phyloP scores from a whole-genome alignment of 805 yeast species.

The Candida ficus region DNA sequence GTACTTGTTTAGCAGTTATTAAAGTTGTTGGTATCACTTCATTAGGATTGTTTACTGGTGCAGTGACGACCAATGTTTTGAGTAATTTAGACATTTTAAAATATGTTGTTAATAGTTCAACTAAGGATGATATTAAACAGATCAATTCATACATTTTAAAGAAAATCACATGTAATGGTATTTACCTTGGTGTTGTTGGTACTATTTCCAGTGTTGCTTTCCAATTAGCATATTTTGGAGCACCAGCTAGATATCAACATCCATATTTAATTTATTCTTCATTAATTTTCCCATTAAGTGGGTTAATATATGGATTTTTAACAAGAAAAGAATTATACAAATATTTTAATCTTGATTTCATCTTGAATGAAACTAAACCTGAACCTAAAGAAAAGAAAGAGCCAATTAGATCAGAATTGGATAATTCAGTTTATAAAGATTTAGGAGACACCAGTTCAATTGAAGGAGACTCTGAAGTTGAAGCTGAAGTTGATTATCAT shows the following conservation, averaged over 20 bases:
- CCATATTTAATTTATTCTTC: conserved; percentile 60
- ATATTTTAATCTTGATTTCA: conserved; percentile 7
- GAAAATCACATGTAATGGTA: conserved; percentile 20
- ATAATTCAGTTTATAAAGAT: conserved; percentile 41
- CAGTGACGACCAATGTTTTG: conserved; percentile 34
- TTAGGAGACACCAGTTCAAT: conserved; percentile 26
- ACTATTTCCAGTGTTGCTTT: conserved; percentile 47
- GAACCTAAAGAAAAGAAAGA: conserved; percentile 19
- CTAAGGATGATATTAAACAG: conserved; percentile 24
- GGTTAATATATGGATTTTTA: conserved; percentile 11
- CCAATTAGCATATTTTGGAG: conserved; percentile 47
- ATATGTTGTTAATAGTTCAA: conserved; percentile 29
- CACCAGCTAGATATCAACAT: conserved; percentile 55
- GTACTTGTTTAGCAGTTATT: conserved; percentile 49
- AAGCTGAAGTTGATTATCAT: conserved; percentile 38
- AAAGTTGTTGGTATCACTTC: conserved; percentile 64
- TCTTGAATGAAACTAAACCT: conserved; percentile 5
- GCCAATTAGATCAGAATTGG: conserved; percentile 37
- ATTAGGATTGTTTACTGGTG: conserved; percentile 58
- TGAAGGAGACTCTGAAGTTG: conserved; percentile 25
- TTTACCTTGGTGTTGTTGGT: conserved; percentile 34
- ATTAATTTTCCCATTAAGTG: conserved; percentile 21
- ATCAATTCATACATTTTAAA: conserved; percentile 17
- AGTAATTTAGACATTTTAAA: conserved; percentile 19
- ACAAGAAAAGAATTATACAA: conserved; percentile 8